These are phyloP conservation scores for Botrytis byssoidea DNA, from an alignment of 2,329 filamentous ascomycete species.

Conservation along the genomic window DNA sequence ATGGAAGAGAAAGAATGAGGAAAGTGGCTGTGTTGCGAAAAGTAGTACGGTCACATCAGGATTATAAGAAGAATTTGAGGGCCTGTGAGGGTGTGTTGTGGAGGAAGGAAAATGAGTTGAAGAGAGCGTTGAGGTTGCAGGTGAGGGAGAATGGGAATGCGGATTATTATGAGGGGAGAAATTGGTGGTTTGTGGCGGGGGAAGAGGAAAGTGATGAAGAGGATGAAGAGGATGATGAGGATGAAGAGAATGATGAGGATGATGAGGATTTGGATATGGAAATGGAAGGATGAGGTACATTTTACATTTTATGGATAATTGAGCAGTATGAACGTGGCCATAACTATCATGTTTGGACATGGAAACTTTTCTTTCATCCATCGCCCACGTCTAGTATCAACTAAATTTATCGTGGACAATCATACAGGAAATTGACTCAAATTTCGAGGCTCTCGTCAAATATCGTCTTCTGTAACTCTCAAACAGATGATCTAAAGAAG, in stretches of 20 bases:
- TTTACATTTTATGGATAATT: neutral
- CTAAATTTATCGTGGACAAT: rapidly evolving
- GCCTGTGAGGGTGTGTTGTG: neutral
- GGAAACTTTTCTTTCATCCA: neutral
- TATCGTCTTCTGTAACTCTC: too few relatives aligned
- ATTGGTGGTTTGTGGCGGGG: neutral
- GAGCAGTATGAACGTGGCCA: neutral
- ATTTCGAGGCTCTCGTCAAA: too few relatives aligned
- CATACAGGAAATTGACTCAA: too few relatives aligned
- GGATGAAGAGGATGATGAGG: neutral
- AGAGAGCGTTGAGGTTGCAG: neutral
- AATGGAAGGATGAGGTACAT: neutral
- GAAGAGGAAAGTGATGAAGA: neutral
- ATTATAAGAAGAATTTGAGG: neutral
- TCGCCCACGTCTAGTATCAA: too few relatives aligned
- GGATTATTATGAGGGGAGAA: neutral
- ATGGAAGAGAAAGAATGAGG: neutral
- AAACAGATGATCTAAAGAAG: too few relatives aligned
- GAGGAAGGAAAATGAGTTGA: neutral
- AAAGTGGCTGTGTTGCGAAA: neutral
- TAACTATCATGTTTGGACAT: neutral
- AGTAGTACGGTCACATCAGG: neutral
- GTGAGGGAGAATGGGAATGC: neutral
- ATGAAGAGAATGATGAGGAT: neutral
- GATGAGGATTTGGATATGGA: neutral